Evolutionary conservation across 352 stramenopile genomes (phyloP).

Genomic region (Halophytophthora polymorphica): DNA sequence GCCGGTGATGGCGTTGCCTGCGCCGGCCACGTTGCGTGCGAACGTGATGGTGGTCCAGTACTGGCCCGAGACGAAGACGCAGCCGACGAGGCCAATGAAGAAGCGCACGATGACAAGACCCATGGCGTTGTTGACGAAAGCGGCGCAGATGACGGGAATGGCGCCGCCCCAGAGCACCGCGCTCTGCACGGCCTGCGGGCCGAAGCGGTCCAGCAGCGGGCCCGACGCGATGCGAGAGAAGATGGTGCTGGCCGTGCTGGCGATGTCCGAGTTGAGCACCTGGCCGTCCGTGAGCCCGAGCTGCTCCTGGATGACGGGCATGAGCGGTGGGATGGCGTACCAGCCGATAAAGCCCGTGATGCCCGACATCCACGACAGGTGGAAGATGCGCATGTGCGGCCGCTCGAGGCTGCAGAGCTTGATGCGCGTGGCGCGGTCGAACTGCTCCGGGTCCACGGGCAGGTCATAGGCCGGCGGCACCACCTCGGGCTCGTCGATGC

Average conservation of each 20-base stretch:
- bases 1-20: slow-evolving; percentile 90
- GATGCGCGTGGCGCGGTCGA: slow-evolving; percentile 73
- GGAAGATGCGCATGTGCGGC: slow-evolving; percentile 95
- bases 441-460: slow-evolving; percentile 50
- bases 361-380: slow-evolving; percentile 89
- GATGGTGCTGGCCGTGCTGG: slow-evolving; percentile 89
- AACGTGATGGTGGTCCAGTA: slow-evolving; percentile 96
- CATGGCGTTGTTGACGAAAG: slow-evolving; percentile 79
- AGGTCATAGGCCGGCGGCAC: slow-evolving; percentile 36
- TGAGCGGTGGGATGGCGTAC: slow-evolving; percentile 93
- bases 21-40: slow-evolving; percentile 90
- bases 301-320: slow-evolving; percentile 87
- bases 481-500: slow-evolving; percentile 19
- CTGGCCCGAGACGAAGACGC: slow-evolving; percentile 93
- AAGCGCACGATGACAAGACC: slow-evolving; percentile 88
- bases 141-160: slow-evolving; percentile 84
- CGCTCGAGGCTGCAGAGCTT: slow-evolving; percentile 74
- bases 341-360: slow-evolving; percentile 94
- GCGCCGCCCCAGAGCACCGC: slow-evolving; percentile 78
- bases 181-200: slow-evolving; percentile 82
- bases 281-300: slow-evolving; percentile 85
- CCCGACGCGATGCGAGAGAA: slow-evolving; percentile 90
- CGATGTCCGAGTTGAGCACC: slow-evolving; percentile 92
- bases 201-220: slow-evolving; percentile 92
- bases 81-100: slow-evolving; percentile 94